phyloP scores from a whole-genome alignment of 78 protist species.

The Capsaspora owczarzaki region DNA sequence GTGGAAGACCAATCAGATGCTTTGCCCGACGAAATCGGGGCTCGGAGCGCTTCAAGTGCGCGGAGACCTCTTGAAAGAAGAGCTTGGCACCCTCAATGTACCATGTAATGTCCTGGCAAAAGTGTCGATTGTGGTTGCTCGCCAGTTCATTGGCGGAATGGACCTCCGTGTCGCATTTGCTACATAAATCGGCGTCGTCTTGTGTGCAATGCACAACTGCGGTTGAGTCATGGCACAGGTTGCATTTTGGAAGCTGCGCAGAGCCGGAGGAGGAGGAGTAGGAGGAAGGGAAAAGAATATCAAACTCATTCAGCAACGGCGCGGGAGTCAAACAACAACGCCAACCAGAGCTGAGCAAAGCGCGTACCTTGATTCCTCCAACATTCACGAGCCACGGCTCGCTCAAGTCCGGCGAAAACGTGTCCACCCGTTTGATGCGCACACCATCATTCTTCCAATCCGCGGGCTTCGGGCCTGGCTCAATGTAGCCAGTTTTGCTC shows the following conservation, averaged over 20 bases:
- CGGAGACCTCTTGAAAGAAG: not conserved
- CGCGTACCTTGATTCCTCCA: not conserved
- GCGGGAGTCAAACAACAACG: not conserved
- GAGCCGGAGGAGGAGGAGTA: not conserved
- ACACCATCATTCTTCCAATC: not conserved
- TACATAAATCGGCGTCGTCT: not conserved
- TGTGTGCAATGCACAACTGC: not conserved
- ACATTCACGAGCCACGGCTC: constrained; percentile 5
- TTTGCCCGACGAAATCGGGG: constrained; percentile 14
- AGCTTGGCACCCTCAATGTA: not conserved
- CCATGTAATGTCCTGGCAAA: not conserved
- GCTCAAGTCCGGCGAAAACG: not conserved
- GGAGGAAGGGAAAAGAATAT: not conserved
- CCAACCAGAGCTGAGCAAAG: not conserved
- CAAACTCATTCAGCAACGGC: not conserved
- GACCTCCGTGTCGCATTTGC: not conserved
- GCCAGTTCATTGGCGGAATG: not conserved
- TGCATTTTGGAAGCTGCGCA: not conserved
- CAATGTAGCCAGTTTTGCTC: not conserved
- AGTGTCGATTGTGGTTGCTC: not conserved
- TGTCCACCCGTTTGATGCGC: not conserved
- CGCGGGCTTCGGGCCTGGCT: not conserved
- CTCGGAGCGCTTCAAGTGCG: not conserved
- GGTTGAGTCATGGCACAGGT: not conserved
- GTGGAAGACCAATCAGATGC: constrained; percentile 46